Evolutionary conservation across 179 eudicot species (phyloP).

Genomic region (Nepenthes alata): DNA sequence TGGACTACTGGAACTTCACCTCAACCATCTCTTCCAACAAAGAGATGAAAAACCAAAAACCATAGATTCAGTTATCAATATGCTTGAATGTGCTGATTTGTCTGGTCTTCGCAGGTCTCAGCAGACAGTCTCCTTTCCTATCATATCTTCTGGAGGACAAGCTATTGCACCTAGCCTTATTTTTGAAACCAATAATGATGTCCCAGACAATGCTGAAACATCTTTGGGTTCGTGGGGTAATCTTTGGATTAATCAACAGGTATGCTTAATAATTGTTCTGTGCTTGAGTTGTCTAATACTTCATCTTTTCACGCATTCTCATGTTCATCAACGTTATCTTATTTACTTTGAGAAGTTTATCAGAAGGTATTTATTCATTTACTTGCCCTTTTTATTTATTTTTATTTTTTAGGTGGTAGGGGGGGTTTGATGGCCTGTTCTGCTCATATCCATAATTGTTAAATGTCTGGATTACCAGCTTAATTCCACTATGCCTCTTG

Average conservation of each 20-base stretch:
- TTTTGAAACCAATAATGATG: slow-evolving; percentile 41
- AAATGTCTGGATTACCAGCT: no score
- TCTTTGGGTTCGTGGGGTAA: slow-evolving; percentile 48
- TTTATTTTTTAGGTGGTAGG: no score
- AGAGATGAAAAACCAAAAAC: not conserved
- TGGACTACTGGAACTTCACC: not conserved
- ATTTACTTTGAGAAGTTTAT: no score
- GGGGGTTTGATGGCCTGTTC: no score
- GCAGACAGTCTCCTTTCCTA: slow-evolving; percentile 26
- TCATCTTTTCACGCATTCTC: no score
- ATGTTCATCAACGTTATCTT: no score
- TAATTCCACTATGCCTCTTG: no score
- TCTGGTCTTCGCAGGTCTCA: slow-evolving; percentile 30
- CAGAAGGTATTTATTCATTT: no score
- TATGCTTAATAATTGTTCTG: slow-evolving; percentile 13
- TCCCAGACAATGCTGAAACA: slow-evolving; percentile 31
- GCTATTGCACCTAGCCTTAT: slow-evolving; percentile 26
- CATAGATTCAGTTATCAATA: not conserved
- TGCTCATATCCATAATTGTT: no score
- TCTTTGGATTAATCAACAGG: slow-evolving; percentile 51
- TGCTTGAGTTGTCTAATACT: no score
- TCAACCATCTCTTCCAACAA: no score
- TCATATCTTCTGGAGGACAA: slow-evolving; percentile 19
- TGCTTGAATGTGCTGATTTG: slow-evolving; percentile 3
- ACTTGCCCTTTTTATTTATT: no score